Conservation (phyloP, 257 asterid genomes). For the Perilla frutescens region DNA sequence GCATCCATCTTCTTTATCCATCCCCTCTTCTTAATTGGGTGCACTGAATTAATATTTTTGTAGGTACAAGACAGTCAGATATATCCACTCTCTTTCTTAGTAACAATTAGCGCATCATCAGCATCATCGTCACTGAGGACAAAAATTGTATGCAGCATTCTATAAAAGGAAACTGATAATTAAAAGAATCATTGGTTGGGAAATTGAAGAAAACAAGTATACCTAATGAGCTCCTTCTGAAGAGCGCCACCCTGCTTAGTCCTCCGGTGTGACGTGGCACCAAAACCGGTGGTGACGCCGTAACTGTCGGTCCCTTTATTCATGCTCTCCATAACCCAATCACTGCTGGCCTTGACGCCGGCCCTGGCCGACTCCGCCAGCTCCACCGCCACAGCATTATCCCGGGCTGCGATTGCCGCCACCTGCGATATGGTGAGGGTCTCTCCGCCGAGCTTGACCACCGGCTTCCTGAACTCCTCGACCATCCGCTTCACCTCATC, state of each 20-base stretch:
- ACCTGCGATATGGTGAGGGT: conserved; percentile 77
- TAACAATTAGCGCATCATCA: too few relatives aligned
- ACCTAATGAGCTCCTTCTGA: conserved; percentile 90
- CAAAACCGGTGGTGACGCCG: conserved; percentile 92
- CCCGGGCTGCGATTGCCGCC: conserved; percentile 77
- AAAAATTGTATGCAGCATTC: not conserved
- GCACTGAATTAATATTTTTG: not conserved
- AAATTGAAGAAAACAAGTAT: not conserved
- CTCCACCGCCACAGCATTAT: conserved; percentile 69
- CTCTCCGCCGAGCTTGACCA: conserved; percentile 83
- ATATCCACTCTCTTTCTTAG: not conserved
- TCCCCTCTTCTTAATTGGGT: not conserved
- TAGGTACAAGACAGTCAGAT: not conserved
- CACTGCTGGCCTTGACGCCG: conserved; percentile 94
- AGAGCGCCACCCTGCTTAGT: conserved; percentile 94
- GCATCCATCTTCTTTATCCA: too few relatives aligned
- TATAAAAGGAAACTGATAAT: not conserved
- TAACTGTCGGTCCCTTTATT: conserved; percentile 85
- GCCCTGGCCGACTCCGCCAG: conserved; percentile 77
- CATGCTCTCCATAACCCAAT: conserved; percentile 95
- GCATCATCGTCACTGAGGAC: too few relatives aligned
- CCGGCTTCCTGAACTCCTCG: conserved; percentile 74
- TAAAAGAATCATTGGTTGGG: not conserved
- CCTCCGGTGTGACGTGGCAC: conserved; percentile 85
- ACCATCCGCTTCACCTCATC: conserved; percentile 92